Percentiles rank a stretch among this genome's conserved stretches.
phyloP scores from a whole-genome alignment of 306 rosid species.

The Cicer cuneatum region DNA sequence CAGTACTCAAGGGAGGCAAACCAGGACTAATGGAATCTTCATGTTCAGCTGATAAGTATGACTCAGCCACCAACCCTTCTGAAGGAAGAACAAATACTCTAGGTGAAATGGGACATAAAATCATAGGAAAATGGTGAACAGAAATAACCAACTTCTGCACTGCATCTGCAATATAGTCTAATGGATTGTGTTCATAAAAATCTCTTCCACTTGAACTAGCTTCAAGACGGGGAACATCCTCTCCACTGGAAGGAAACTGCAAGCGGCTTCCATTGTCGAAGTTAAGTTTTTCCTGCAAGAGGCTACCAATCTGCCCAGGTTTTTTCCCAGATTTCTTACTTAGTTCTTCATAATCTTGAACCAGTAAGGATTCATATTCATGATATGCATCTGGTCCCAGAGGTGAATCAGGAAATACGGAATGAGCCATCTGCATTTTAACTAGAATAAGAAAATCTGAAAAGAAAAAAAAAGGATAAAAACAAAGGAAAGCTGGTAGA shows the following conservation, averaged over 20 bases:
- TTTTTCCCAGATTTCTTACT: conserved; percentile 60
- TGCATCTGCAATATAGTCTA: conserved; percentile 57
- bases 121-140: conserved; percentile 89
- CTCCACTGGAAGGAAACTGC: conserved; percentile 56
- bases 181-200: conserved; percentile 53
- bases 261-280: conserved; percentile 65
- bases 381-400: conserved; percentile 92
- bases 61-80: conserved; percentile 82
- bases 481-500: background rate
- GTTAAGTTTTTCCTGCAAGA: conserved; percentile 47
- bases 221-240: conserved; percentile 53
- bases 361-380: conserved; percentile 87
- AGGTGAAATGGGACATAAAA: conserved; percentile 86
- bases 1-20: conserved; percentile 86
- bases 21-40: conserved; percentile 82
- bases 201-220: conserved; percentile 69
- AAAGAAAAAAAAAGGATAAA: conserved; percentile 1
- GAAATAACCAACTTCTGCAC: conserved; percentile 70
- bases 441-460: conserved; percentile 36
- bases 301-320: conserved; percentile 45
- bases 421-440: conserved; percentile 73
- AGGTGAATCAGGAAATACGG: conserved; percentile 86
- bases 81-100: conserved; percentile 96
- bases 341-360: conserved; percentile 92
- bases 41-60: conserved; percentile 69